Base-by-base conservation (phyloP, 192 early-diverging fungal species). In the Rhizophagus clarus region DNA sequence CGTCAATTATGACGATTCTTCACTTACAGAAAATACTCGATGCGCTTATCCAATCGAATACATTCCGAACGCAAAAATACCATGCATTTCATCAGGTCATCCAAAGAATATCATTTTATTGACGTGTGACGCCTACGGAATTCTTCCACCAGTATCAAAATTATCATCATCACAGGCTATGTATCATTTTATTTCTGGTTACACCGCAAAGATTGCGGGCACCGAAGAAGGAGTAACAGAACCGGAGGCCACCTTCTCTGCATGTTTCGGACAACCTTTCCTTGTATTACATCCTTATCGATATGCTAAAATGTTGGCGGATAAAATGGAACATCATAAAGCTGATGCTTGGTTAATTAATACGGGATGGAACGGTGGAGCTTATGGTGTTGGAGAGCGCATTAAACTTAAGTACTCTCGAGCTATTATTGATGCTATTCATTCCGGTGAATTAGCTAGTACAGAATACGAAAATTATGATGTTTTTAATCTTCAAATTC, bases 161-260 rank as follows among this genome's bases (percentile, higher is more conserved):
- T 88, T 98, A 79, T 94, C 91, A 8, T 86, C 95, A 8, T 92
- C 88, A 4, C 97, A 98, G 84, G 94, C 93, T 82, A 95, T 95
- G 92, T 98, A 97, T 89, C 96, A 97, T 88, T 98, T 98, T 85
- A 97, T 98, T 84, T 94, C 93, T 66, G 97, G 97, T 29, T 98
- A 97, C 90, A 98, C 97, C 1, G 95, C 97, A 81, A 98, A 98
- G 93, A 95, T 98, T 83, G 94, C 97, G 24, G 97, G 97, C 67
- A 98, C 97, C 34, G 97, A 98, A 82, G 95, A 96, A 14, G 97
- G 97, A 74, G 90, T 98, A 40, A 92, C 91, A 14, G 95, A 96
- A 83, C 97, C 97, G 22, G 86, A 90, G 82, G 95, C 97, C 37
- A 97, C 96, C 8, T 98, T 98, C 88, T 95, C 94, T 61, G 91